Evolutionary conservation across 2,329 filamentous ascomycete genomes (phyloP), one percentile per base, ranked within the genome.

Genomic region (Aspergillus sp.): DNA sequence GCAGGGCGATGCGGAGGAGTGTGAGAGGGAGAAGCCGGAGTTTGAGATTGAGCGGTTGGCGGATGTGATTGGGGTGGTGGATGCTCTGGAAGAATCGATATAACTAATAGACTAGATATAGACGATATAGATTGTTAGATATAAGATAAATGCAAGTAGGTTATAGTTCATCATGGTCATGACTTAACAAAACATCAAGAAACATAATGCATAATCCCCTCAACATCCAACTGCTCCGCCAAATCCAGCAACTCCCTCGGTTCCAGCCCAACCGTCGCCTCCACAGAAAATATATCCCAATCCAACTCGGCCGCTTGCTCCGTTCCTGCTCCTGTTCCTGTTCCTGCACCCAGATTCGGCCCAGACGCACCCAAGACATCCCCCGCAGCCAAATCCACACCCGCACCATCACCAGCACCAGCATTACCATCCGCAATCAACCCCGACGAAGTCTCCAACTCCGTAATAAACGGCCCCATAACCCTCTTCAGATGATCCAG

Each of bases 191-290:
- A 8, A 27, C 7, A 15, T 37, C 35, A 37, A 37, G 12, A 5
- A 37, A 37, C 35, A 37, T 37, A 37, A n/a, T 37, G 35, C 44
- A 47, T 47, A 4, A 47, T 31, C 6, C 35, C 24, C 35, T 52
- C 14, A 12, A 52, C n/a, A 43, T 68, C 66, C 24, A 69, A 47
- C 52, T 67, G 67, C 52, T 67, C 62, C 6, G 67, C 67, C 23
- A 69, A 57, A 52, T 68, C 66, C 6, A 66, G 52, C 37, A 69
- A 40, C 31, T 68, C 67, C 41, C 53, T 52, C n/a, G 66, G 64
- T 4, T 63, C 63, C 27, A 69, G 59, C 37, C 66, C 66, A 9
- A 68, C 66, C 1, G 65, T 65, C 1, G 64, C 61, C 52, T 67
- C 64, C 4, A 66, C 46, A 1, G 57, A 64, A 9, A 68, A 27